Percentiles rank a stretch among this genome's conserved stretches.
phyloP scores from a whole-genome alignment of 2,329 filamentous ascomycete species.

The Diaporthe humulicola region DNA sequence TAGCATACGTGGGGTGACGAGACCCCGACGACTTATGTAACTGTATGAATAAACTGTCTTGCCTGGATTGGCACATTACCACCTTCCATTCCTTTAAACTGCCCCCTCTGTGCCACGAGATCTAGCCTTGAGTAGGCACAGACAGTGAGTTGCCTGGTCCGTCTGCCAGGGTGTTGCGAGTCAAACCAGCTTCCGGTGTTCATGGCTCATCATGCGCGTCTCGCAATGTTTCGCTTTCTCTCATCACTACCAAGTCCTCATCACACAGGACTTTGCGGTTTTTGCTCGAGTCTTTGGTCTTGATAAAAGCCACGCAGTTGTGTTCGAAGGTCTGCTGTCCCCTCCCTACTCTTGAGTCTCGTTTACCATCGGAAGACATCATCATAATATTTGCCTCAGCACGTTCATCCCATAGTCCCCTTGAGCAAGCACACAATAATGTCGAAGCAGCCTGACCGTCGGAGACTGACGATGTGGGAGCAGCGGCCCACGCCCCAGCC shows the following conservation, averaged over 20 bases:
- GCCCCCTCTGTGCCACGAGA: not conserved
- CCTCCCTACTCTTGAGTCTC: not conserved
- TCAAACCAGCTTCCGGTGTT: not conserved
- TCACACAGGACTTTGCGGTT: not conserved
- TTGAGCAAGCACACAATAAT: not conserved
- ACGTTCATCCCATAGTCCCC: not conserved
- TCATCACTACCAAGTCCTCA: not conserved
- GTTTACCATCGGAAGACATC: not conserved
- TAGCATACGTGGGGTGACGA: conserved; percentile 8
- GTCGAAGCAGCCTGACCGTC: not conserved
- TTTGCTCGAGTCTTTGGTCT: not conserved
- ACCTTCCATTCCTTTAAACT: not conserved
- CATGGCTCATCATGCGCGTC: too few relatives aligned
- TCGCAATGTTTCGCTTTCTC: not conserved
- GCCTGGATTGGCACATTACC: conserved; percentile 6
- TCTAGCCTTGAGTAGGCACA: not conserved
- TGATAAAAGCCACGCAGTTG: not conserved
- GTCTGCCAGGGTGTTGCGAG: not conserved
- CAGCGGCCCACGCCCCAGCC: not conserved
- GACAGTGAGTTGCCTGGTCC: not conserved
- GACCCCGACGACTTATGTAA: conserved; percentile 37
- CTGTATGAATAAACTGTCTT: conserved; percentile 39
- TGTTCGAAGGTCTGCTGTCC: not conserved
- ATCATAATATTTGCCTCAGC: not conserved
- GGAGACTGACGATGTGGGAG: not conserved